Evolutionary conservation across 78 protist genomes (phyloP).

Genomic region (Chrysochromulina tobinii): DNA sequence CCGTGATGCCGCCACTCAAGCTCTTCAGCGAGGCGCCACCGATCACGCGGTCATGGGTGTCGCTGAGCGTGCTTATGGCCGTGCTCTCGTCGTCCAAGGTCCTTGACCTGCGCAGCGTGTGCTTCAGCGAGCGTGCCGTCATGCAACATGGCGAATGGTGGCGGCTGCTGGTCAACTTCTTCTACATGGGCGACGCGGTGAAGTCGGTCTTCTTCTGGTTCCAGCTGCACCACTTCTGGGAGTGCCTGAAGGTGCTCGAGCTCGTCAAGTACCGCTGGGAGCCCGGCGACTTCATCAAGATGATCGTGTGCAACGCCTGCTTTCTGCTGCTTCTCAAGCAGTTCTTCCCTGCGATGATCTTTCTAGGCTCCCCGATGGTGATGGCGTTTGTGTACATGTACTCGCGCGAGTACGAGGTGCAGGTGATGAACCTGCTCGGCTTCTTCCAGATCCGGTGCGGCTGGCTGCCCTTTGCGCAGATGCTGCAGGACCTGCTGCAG

Average conservation of each 20-base stretch:
- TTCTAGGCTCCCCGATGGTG: background rate
- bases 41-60: background rate
- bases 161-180: background rate
- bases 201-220: background rate
- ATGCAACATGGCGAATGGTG: background rate
- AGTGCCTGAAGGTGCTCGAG: constrained; percentile 12
- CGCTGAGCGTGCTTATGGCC: background rate
- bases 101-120: background rate
- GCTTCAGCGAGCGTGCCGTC: background rate
- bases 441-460: background rate
- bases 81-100: background rate
- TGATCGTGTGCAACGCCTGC: background rate
- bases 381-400: background rate
- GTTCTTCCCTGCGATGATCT: background rate
- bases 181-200: background rate
- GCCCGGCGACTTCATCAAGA: background rate
- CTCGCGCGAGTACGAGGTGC: background rate
- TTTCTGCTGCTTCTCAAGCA: background rate
- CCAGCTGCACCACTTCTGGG: constrained; percentile 15
- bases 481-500: background rate
- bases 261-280: constrained; percentile 9
- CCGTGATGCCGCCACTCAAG: background rate
- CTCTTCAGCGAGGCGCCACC: background rate
- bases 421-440: background rate
- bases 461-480: constrained; percentile 6